These are phyloP conservation scores for Microstroma glucosiphilum DNA, from an alignment of 1,284 basidiomycete species.

Conservation along the genomic window DNA sequence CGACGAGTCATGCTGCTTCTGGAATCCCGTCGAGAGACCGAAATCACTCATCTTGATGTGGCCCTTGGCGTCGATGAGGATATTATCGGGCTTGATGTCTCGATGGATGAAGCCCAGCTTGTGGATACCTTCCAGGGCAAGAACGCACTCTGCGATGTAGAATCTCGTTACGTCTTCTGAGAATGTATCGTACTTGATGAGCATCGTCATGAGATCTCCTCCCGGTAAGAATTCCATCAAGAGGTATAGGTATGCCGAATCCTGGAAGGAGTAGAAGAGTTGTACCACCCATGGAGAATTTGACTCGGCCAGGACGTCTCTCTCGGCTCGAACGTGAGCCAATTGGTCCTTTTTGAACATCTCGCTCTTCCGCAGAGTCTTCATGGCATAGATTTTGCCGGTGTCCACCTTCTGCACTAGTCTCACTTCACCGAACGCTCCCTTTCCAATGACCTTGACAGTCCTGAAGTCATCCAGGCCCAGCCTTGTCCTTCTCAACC, in stretches of 20 bases:
- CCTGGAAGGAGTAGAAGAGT: constrained; percentile 97
- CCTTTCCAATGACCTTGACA: constrained; percentile 97
- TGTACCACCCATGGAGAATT: constrained; percentile 98
- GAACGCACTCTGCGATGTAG: constrained; percentile 97
- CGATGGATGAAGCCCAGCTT: constrained; percentile 96
- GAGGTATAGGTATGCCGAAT: constrained; percentile 87
- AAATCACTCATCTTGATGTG: constrained; percentile 96
- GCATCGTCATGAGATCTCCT: constrained; percentile 95
- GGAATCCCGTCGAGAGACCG: constrained; percentile 87
- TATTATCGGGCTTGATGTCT: constrained; percentile 96
- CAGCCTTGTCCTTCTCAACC: constrained; percentile 83
- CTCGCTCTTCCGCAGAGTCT: constrained; percentile 92
- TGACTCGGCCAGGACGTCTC: constrained; percentile 93
- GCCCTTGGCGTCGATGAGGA: constrained; percentile 86
- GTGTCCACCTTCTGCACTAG: constrained; percentile 95
- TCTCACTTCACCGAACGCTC: constrained; percentile 95
- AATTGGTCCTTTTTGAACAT: constrained; percentile 99
- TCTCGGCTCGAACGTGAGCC: constrained; percentile 95
- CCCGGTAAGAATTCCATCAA: constrained; percentile 99
- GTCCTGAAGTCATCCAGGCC: constrained; percentile 90
- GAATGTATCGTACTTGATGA: constrained; percentile 99
- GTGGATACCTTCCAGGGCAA: constrained; percentile 96
- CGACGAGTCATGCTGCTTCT: constrained; percentile 86
- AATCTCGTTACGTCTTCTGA: constrained; percentile 97
- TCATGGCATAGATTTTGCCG: constrained; percentile 98